phyloP scores from a whole-genome alignment of 306 rosid species.

The Casuarina cunninghamiana region DNA sequence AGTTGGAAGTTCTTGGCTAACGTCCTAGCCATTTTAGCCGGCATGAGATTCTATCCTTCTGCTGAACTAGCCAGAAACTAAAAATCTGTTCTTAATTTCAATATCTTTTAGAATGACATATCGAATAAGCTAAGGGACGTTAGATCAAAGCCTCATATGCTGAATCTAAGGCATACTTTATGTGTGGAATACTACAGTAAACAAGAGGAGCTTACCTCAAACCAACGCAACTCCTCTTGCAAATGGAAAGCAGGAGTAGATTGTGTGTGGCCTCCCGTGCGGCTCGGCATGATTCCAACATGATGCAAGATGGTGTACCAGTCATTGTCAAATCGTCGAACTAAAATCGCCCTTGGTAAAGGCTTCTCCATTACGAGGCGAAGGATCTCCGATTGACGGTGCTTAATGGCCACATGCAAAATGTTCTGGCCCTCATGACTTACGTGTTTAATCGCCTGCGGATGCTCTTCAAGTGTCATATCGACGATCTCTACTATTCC shows the following conservation, averaged over 20 bases:
- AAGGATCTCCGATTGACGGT: slow-evolving; percentile 17
- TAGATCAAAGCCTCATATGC: no score
- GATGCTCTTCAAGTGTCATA: slow-evolving; percentile 1
- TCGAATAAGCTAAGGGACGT: no score
- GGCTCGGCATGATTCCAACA: slow-evolving; percentile 10
- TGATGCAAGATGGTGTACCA: slow-evolving; percentile 37
- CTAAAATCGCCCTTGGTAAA: slow-evolving; percentile 3
- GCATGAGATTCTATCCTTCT: no score
- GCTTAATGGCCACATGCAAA: slow-evolving; percentile 19
- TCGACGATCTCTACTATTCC: slow-evolving; percentile 26
- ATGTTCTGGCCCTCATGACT: slow-evolving; percentile 4
- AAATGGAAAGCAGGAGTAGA: slow-evolving; percentile 40
- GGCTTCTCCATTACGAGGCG: neutral
- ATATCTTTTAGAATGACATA: no score
- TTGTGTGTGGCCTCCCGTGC: neutral
- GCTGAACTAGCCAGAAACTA: no score
- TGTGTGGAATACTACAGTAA: neutral
- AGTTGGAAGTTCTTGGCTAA: no score
- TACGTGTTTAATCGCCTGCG: slow-evolving; percentile 19
- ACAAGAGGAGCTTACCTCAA: slow-evolving; percentile 12
- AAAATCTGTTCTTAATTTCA: no score
- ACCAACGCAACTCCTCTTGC: slow-evolving; percentile 39
- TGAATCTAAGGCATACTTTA: no score
- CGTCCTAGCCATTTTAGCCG: no score
- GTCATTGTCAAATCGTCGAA: neutral